Evolutionary conservation across 2,329 filamentous ascomycete species (phyloP), one percentile per base, ranked within the genome.

Genomic region (Hypocrella siamensis): DNA sequence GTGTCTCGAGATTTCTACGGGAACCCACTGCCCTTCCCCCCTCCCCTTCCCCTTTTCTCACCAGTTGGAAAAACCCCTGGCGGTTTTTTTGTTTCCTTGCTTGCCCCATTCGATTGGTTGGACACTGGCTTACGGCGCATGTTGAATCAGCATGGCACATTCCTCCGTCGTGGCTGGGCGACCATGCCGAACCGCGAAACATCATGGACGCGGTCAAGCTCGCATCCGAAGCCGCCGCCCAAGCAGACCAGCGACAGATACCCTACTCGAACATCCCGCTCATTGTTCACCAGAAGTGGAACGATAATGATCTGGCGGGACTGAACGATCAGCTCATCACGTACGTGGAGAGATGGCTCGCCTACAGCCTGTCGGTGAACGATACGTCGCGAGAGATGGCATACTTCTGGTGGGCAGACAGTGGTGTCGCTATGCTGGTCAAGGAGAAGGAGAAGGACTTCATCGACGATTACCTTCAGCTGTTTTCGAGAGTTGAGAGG

Each of bases 261-360:
- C 31, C 38, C 17, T 41, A 36, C 31, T 45, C 43, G 28, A 43
- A 40, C n/a, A 45, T 46, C n/a, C 43, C 43, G 5, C 32, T 45
- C 6, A 31, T 46, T 15, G 37, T 45, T 14, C 43, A 46, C 28
- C 43, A 46, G 19, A 46, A 42, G 8, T 42, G 37, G 24, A 38
- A 38, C 14, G 33, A 40, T 2, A 35, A 42, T 27, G 31, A 37
- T 5, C 17, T 41, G 19, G 29, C 35, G 17, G 27, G 31, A 12
- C 36, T 43, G 41, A 42, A 43, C 16, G 25, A 34, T 17, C 28
- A 38, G 7, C 24, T 45, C 5, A 31, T 46, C 4, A 31, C 33
- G 9, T 46, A 39, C 28, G 33, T 46, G 16, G 42, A 46, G 33
- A 35, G 35, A 28, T 46, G 43, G 42, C 40, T 46, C 16, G 30